Percentiles rank a stretch among this genome's conserved stretches.
Conservation (phyloP, 2,329 filamentous ascomycete species). For the Penicillium sumatraense region DNA sequence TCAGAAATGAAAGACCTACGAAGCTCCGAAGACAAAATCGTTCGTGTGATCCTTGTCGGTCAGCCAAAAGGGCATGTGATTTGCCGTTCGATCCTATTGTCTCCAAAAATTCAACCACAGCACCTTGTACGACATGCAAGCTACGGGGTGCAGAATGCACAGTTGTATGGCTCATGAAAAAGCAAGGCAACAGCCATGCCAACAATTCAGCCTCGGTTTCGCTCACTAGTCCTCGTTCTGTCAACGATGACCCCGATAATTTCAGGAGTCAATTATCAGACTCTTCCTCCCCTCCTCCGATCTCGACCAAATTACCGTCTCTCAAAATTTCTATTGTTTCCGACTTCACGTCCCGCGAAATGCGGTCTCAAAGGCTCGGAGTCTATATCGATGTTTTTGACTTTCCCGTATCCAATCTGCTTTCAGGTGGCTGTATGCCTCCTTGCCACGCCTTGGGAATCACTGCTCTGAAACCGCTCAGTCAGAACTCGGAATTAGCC, state of each 20-base stretch:
- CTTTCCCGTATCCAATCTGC: constrained; percentile 12
- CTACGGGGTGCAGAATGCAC: neutral
- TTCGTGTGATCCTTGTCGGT: neutral
- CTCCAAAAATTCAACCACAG: neutral
- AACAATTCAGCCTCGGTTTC: neutral
- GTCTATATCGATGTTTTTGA: constrained; percentile 20
- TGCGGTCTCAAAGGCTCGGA: constrained; percentile 6
- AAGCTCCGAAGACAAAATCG: neutral
- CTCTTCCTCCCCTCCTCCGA: neutral
- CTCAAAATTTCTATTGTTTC: neutral
- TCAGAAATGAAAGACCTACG: neutral
- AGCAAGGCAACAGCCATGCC: neutral
- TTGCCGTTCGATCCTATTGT: neutral
- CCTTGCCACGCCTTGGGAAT: constrained; percentile 17
- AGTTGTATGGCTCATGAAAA: neutral
- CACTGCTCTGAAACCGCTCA: constrained; percentile 3
- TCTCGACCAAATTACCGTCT: neutral
- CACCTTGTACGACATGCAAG: neutral
- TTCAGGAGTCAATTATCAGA: neutral
- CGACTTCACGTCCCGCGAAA: neutral
- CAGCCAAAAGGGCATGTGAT: constrained; percentile 3
- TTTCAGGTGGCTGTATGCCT: constrained; percentile 14
- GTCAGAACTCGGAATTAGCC: neutral
- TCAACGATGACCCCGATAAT: neutral
- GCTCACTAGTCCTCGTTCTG: neutral